phyloP scores from a whole-genome alignment of 2,329 filamentous ascomycete species.

The Coniochaeta prunicola region DNA sequence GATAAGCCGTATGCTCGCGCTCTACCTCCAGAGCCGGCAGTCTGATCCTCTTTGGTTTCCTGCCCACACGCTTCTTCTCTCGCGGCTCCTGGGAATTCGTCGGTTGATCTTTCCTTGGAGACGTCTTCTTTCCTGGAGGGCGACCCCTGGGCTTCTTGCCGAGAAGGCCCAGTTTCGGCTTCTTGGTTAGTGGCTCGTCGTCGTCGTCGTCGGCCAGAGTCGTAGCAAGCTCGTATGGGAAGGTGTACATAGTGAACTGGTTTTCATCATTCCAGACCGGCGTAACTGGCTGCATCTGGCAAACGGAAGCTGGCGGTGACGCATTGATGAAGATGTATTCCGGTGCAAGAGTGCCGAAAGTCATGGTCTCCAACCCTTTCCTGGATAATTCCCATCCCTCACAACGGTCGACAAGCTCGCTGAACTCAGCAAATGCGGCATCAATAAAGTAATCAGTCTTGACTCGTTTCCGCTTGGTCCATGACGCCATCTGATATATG shows the following conservation, averaged over 20 bases:
- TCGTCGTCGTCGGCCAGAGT: conserved; percentile 15
- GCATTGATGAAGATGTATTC: conserved; percentile 31
- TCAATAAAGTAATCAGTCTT: conserved; percentile 17
- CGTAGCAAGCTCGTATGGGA: conserved; percentile 33
- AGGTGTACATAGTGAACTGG: conserved; percentile 30
- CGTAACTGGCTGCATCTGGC: conserved; percentile 16
- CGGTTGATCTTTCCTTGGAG: conserved; percentile 6
- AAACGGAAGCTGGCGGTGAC: conserved; percentile 11
- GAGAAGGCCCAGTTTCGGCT: background rate
- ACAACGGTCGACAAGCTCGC: conserved; percentile 28
- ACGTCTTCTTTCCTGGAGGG: conserved; percentile 8
- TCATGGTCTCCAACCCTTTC: conserved; percentile 24
- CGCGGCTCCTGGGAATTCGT: background rate
- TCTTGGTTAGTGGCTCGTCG: conserved; percentile 2
- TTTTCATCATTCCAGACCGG: conserved; percentile 29
- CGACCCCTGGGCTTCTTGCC: background rate
- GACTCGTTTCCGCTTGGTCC: conserved; percentile 11
- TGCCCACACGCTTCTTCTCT: background rate
- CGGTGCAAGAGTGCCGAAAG: conserved; percentile 24
- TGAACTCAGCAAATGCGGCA: conserved; percentile 20
- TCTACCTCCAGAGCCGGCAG: conserved; percentile 4
- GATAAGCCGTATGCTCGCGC: conserved; percentile 24
- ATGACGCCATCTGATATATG: conserved; percentile 22
- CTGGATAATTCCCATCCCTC: conserved; percentile 37
- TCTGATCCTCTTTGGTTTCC: background rate